phyloP scores from a whole-genome alignment of 1,284 basidiomycete genomes.

The Ganoderma lucidum region DNA sequence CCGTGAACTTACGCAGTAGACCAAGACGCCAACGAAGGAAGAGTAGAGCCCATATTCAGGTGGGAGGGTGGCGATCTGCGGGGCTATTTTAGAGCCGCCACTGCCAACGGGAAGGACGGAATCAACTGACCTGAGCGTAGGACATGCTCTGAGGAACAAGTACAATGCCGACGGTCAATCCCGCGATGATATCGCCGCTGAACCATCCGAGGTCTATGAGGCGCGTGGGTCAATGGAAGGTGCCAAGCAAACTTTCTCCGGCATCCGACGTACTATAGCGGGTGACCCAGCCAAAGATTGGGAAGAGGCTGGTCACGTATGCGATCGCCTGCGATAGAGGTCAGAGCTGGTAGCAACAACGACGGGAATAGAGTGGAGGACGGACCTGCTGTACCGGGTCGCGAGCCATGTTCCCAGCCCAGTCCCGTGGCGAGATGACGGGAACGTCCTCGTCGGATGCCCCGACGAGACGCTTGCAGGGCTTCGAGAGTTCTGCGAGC shows the following conservation, averaged over 20 bases:
- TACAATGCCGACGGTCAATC: slow-evolving; percentile 90
- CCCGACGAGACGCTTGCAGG: slow-evolving; percentile 63
- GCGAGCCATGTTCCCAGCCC: slow-evolving; percentile 46
- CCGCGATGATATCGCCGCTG: slow-evolving; percentile 84
- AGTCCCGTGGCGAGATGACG: slow-evolving; percentile 61
- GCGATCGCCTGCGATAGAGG: slow-evolving; percentile 50
- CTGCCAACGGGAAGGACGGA: not conserved
- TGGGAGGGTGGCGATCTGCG: slow-evolving; percentile 81
- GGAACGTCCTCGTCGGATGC: slow-evolving; percentile 66
- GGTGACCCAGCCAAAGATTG: slow-evolving; percentile 82
- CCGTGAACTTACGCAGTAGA: slow-evolving; percentile 70
- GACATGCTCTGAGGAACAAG: slow-evolving; percentile 90
- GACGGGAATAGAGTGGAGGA: slow-evolving; percentile 15
- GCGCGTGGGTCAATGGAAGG: slow-evolving; percentile 3
- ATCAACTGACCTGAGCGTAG: slow-evolving; percentile 64
- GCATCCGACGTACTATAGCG: slow-evolving; percentile 71
- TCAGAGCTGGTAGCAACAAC: slow-evolving; percentile 2
- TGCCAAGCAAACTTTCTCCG: not conserved
- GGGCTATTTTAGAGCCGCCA: slow-evolving; percentile 37
- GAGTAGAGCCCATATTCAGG: slow-evolving; percentile 94
- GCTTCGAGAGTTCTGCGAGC: slow-evolving; percentile 51
- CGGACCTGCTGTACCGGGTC: slow-evolving; percentile 48
- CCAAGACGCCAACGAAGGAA: slow-evolving; percentile 89
- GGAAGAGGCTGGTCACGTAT: slow-evolving; percentile 79
- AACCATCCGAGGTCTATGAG: slow-evolving; percentile 71